phyloP scores from a whole-genome alignment of 768 basidiomycete species.

The Hericium alpestre region DNA sequence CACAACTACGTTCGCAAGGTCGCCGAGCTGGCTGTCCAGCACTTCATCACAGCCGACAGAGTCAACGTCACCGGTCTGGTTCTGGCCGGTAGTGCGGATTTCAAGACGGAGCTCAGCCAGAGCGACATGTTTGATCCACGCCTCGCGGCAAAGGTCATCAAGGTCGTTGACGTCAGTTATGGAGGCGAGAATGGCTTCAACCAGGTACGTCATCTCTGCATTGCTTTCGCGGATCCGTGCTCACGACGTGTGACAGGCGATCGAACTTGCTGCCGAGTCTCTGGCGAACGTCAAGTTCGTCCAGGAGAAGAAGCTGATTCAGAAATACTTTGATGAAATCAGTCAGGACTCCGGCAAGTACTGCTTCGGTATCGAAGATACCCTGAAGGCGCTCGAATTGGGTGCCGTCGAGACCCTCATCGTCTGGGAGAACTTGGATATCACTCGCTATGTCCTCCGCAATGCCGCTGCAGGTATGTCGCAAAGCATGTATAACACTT shows the following conservation, averaged over 20 bases:
- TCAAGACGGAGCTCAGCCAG: constrained; percentile 95
- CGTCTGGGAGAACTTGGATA: constrained; percentile 97
- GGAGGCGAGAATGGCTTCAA: constrained; percentile 99
- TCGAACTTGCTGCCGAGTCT: constrained; percentile 92
- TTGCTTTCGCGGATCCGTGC: neutral
- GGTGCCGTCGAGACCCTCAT: constrained; percentile 95
- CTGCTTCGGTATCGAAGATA: constrained; percentile 96
- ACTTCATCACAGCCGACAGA: constrained; percentile 96
- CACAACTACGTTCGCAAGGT: constrained; percentile 99
- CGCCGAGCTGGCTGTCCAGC: constrained; percentile 92
- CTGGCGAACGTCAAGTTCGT: constrained; percentile 99
- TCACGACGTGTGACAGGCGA: constrained; percentile 46
- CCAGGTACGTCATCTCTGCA: constrained; percentile 48
- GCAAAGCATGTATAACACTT: neutral
- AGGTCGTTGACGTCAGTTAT: constrained; percentile 96
- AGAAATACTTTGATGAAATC: constrained; percentile 98
- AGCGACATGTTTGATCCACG: constrained; percentile 94
- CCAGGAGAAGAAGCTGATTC: constrained; percentile 96
- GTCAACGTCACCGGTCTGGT: constrained; percentile 96
- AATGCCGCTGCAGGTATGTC: constrained; percentile 80
- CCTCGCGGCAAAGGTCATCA: constrained; percentile 85
- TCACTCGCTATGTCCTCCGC: constrained; percentile 76
- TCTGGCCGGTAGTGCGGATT: constrained; percentile 93
- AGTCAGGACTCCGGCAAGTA: constrained; percentile 93
- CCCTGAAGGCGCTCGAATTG: constrained; percentile 89